Evolutionary conservation across 768 basidiomycete species (phyloP), one percentile per base, ranked within the genome.

Genomic region (Tephrocybe sp.): DNA sequence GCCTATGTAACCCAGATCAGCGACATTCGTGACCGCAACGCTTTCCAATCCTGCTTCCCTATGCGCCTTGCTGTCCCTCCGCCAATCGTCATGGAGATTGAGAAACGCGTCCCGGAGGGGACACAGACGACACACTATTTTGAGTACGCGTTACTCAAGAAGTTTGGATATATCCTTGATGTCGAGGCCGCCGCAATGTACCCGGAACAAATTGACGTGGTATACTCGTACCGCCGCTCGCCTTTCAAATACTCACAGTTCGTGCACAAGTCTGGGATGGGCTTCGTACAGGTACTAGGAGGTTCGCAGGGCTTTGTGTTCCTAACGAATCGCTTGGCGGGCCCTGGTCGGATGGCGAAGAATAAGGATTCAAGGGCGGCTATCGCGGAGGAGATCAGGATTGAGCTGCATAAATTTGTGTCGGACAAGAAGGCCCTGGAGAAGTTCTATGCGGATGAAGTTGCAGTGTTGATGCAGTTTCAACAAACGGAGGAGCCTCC

Each of bases 1-100:
- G 91, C 91, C 0, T 94, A 93, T 55, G 92, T 97, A 22, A 86
- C 86, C 28, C 92, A 94, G 63, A 93, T 98, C 64, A 80, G 84
- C 65, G 92, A 94, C 60, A 86, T 97, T 53, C 80, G 84, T 26
- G 78, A 84, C 22, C 83, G 86, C 53, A 96, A 92, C 57, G 86
- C 93, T 1, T 98, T 96, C 69, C 92, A 98, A 56, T 89, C 90
- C 3, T 92, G 92, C 59, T 89, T 83, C 64, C 89, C 92, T 1
- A 79, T 98, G 41, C 80, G 79, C 1, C 79, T 96, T n/a, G 83
- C 79, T 0, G 63, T 92, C 3, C 75, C 84, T 0, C 92, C 93
- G 3, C 94, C 94, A 0, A 61, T 78, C 16, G 73, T 89, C 6
- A 75, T 79, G 11, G 83, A 89, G 54, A 66, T 90, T 4, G 83